Percentiles rank a stretch among this genome's conserved stretches.
Conservation (phyloP, 352 stramenopile genomes). For the Blastocystis sp. region DNA sequence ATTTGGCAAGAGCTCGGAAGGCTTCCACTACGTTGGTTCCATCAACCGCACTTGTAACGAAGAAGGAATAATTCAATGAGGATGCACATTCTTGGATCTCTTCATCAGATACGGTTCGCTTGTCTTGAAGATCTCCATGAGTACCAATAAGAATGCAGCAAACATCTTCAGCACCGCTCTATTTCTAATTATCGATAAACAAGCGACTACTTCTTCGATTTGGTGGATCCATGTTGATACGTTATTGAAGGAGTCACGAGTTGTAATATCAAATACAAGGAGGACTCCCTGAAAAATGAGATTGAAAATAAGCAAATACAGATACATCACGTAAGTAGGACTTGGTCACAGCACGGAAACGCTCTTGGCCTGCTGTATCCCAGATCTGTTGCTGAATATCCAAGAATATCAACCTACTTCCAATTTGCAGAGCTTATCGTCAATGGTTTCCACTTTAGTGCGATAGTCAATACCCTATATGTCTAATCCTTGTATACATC, state of each 20-base stretch:
- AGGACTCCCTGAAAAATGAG: not conserved
- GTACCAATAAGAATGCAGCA: constrained; percentile 60
- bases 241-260: constrained; percentile 27
- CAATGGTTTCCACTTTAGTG: constrained; percentile 54
- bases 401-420: not conserved
- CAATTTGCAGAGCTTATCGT: constrained; percentile 29
- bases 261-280: constrained; percentile 45
- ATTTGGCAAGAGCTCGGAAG: constrained; percentile 15
- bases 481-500: not conserved
- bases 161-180: constrained; percentile 51
- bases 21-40: constrained; percentile 34
- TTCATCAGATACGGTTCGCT: constrained; percentile 23
- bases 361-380: constrained; percentile 47
- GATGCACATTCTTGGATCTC: constrained; percentile 34
- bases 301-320: not conserved
- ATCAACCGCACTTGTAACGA: constrained; percentile 44
- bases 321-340: constrained; percentile 51
- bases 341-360: constrained; percentile 52
- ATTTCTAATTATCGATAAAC: not conserved
- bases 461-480: constrained; percentile 56
- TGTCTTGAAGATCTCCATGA: constrained; percentile 16
- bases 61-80: constrained; percentile 35
- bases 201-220: not conserved
- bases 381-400: not conserved
- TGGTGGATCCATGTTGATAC: constrained; percentile 55